Evolutionary conservation across 805 yeast species (phyloP), one percentile per base, ranked within the genome.

Genomic region (Metschnikowia lachancei): DNA sequence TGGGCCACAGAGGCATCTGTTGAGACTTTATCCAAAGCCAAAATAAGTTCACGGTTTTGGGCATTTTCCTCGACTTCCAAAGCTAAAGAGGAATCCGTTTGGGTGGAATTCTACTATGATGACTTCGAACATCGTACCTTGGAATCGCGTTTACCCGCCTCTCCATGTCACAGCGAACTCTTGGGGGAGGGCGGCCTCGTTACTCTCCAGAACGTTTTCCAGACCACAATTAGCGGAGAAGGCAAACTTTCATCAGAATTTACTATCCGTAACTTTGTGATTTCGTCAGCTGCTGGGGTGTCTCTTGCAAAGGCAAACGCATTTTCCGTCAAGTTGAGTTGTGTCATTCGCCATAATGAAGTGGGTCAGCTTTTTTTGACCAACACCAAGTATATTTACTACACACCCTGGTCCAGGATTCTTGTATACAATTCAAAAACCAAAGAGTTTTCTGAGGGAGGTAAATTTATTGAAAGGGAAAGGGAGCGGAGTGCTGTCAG

Each of bases 121-220:
- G 43, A 50, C 16, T 35, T 50, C 19, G 22, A 35, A 11, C 32
- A 39, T 10, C 43, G 39, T n/a, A 26, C 22, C n/a, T 8, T 33
- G 20, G 19, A 28, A 4, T 36, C 36, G 24, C 41, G 31, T 13
- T 26, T 26, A 12, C 52, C 58, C 5, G 51, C 49, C 4, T 53
- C 57, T 11, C 43, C 44, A 14, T 54, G 58, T 39, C 55, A 53
- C 31, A 49, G 50, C 35, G 54, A 54, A 43, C n/a, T 49, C 4
- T 24, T 16, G 11, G 58, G 58, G 11, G 52, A 54, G 12, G 58
- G 58, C 11, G 43, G 53, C 32, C 24, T 50, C 10, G 43, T 53
- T 16, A 40, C 39, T 22, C 19, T 51, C 40, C 58, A 53, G 36
- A 18, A 43, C n/a, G 36, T 43, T 10, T 35, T 30, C n/a, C 14